Evolutionary conservation across 345 rosid species (phyloP).

Genomic region (Pistacia atlantica): DNA sequence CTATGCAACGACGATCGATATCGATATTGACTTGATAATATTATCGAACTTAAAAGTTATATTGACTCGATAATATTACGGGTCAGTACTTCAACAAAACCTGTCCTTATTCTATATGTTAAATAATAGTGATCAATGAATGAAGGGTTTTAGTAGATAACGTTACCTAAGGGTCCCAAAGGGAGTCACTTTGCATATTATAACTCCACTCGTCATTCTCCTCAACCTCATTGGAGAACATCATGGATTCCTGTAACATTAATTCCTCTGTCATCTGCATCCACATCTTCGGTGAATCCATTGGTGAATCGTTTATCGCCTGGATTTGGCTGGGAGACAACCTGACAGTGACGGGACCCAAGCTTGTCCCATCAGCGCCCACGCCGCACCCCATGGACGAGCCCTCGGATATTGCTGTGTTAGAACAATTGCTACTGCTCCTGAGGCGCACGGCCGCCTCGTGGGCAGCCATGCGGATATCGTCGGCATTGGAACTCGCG

Average conservation of each 20-base stretch:
- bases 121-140: not conserved
- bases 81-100: not conserved
- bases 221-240: constrained; percentile 5
- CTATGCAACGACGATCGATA: too few relatives aligned
- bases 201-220: not conserved
- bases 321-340: constrained; percentile 77
- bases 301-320: constrained; percentile 72
- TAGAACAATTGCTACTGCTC: not conserved
- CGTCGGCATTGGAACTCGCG: constrained; percentile 47
- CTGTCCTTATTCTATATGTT: not conserved
- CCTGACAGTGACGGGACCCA: constrained; percentile 34
- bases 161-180: constrained; percentile 20
- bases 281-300: constrained; percentile 83
- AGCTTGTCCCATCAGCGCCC: not conserved
- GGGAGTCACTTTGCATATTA: not conserved
- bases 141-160: not conserved
- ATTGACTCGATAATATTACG: too few relatives aligned
- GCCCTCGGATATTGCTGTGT: not conserved
- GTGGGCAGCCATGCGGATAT: constrained; percentile 76
- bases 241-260: constrained; percentile 22
- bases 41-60: too few relatives aligned
- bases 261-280: constrained; percentile 43
- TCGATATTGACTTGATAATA: too few relatives aligned
- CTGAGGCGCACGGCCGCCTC: constrained; percentile 18
- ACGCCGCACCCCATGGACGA: not conserved